phyloP scores from a whole-genome alignment of 805 yeast genomes.

The Candida hungchunana region DNA sequence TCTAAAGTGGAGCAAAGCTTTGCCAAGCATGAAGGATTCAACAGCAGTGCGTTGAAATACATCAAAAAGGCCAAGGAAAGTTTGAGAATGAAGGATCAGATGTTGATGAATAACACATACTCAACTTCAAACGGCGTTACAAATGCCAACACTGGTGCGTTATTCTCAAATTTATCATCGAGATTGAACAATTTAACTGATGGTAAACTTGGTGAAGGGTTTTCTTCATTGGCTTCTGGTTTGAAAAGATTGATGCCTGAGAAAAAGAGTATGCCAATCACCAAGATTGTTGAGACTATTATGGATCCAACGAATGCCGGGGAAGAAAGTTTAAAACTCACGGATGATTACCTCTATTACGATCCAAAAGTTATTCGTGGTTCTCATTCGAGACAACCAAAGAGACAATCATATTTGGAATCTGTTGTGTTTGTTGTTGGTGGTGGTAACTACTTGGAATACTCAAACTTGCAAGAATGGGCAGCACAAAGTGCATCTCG shows the following conservation, averaged over 20 bases:
- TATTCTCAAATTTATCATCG: constrained; percentile 70
- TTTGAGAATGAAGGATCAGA: constrained; percentile 48
- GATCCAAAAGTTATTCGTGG: constrained; percentile 89
- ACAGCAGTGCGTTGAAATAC: constrained; percentile 63
- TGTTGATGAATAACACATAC: constrained; percentile 31
- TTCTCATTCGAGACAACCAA: constrained; percentile 84
- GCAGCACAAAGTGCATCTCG: constrained; percentile 36
- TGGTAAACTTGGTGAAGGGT: constrained; percentile 81
- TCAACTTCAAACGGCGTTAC: constrained; percentile 21
- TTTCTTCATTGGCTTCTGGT: constrained; percentile 84
- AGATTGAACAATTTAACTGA: constrained; percentile 77
- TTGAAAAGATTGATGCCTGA: constrained; percentile 85
- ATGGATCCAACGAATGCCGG: constrained; percentile 76
- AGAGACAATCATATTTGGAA: constrained; percentile 74
- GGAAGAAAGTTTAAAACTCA: constrained; percentile 58
- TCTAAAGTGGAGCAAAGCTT: constrained; percentile 63
- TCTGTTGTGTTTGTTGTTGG: constrained; percentile 91
- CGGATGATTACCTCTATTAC: constrained; percentile 86
- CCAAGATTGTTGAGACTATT: constrained; percentile 85
- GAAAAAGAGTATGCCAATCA: constrained; percentile 81
- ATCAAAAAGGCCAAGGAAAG: constrained; percentile 79
- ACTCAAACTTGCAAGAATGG: constrained; percentile 93
- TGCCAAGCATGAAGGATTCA: constrained; percentile 47
- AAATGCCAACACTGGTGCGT: constrained; percentile 41
- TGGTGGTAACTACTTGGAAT: constrained; percentile 93